Conservation (phyloP, 2,329 filamentous ascomycete species). For the Colletotrichum kahawae region DNA sequence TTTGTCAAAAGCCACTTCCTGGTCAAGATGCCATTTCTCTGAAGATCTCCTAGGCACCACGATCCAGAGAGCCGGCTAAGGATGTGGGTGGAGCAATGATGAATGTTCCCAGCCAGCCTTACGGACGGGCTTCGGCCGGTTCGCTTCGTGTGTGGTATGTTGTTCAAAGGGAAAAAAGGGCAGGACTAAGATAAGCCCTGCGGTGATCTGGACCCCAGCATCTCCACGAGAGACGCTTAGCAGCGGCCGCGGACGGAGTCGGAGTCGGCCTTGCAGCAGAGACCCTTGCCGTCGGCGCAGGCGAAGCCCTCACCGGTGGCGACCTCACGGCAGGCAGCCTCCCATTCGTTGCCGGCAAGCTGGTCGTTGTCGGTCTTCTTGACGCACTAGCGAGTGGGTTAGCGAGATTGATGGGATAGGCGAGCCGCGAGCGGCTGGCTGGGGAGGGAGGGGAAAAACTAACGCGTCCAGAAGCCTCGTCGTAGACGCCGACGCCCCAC, state of each 20-base stretch:
- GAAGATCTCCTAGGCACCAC: not conserved
- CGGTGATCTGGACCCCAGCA: not conserved
- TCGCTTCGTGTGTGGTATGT: not conserved
- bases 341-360: conserved; percentile 24
- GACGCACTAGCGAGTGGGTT: conserved; percentile 4
- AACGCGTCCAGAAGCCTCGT: conserved; percentile 16
- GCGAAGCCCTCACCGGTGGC: conserved; percentile 20
- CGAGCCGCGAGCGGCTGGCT: not conserved
- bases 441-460: not conserved
- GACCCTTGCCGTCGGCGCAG: conserved; percentile 26
- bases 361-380: not conserved
- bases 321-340: conserved; percentile 21
- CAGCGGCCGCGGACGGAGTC: conserved; percentile 17
- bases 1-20: not conserved
- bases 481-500: conserved; percentile 21
- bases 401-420: not conserved
- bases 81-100: conserved; percentile 2
- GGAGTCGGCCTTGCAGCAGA: conserved; percentile 21
- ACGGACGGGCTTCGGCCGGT: not conserved
- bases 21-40: not conserved
- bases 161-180: not conserved
- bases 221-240: conserved; percentile 10
- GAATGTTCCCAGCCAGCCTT: not conserved
- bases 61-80: conserved; percentile 11
- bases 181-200: not conserved